These are phyloP conservation scores for Pseudohyphozyma bogoriensis DNA, from an alignment of 768 basidiomycete species.

Conservation along the genomic window DNA sequence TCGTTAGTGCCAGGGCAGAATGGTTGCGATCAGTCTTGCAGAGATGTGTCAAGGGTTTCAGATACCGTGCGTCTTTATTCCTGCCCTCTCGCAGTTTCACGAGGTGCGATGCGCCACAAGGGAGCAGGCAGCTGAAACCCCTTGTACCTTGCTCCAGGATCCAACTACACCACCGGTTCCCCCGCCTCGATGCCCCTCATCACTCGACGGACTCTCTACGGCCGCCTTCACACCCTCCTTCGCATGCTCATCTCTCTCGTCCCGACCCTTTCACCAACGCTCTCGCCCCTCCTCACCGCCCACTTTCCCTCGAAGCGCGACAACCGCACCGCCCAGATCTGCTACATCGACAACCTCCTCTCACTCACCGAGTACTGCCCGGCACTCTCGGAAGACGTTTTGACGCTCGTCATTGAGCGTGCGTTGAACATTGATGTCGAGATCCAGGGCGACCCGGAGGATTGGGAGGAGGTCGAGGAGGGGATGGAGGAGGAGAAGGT, in stretches of 20 bases:
- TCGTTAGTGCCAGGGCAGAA: slow-evolving; percentile 82
- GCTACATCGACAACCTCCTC: slow-evolving; percentile 83
- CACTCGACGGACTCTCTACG: slow-evolving; percentile 72
- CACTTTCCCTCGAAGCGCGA: slow-evolving; percentile 93
- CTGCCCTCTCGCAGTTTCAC: neutral
- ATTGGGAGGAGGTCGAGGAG: slow-evolving; percentile 60
- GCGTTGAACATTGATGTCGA: slow-evolving; percentile 95
- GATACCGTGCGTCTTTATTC: slow-evolving; percentile 58
- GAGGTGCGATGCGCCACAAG: neutral
- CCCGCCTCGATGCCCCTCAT: slow-evolving; percentile 37
- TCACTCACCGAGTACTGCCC: slow-evolving; percentile 76
- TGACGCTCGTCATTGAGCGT: slow-evolving; percentile 82
- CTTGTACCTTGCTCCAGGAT: slow-evolving; percentile 1
- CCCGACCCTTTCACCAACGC: slow-evolving; percentile 77
- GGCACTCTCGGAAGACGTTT: slow-evolving; percentile 66
- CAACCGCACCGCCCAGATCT: slow-evolving; percentile 62
- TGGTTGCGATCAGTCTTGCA: slow-evolving; percentile 74
- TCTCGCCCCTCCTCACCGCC: slow-evolving; percentile 71
- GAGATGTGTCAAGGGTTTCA: slow-evolving; percentile 74
- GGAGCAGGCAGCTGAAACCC: neutral
- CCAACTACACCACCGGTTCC: slow-evolving; percentile 21
- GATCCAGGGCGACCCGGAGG: slow-evolving; percentile 90
- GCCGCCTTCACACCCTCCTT: slow-evolving; percentile 76
- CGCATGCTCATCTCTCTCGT: slow-evolving; percentile 76
- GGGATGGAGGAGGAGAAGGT: slow-evolving; percentile 26